Base-by-base conservation (phyloP, 495 filamentous ascomycete genomes). In the Neurospora africana region DNA sequence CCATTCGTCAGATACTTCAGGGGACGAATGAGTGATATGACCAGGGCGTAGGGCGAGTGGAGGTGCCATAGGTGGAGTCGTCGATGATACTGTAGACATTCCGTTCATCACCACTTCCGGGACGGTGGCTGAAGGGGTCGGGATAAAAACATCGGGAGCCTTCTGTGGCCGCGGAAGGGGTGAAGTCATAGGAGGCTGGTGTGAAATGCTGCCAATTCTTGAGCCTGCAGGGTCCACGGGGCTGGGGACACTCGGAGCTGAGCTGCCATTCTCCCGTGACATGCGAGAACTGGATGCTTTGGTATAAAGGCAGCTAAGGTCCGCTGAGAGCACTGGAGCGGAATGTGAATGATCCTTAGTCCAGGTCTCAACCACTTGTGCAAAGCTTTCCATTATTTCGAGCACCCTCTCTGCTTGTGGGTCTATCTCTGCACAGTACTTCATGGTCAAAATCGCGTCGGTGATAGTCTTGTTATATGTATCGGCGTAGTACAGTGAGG, bases 371-470 rank as follows among this genome's bases (percentile, higher is more conserved):
- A 90, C 86, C 13, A 88, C 89, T 33, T 81, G 80, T 11, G 86
- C 82, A 73, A 92, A 91, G 61, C 85, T 86, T 43, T 84, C 85
- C 53, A 92, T 81, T 69, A 92, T 91, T 40, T 89, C 88, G n/a
- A 83, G 82, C 44, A 90, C 86, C 40, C 89, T 86, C 33, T 83
- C 83, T 19, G 90, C 90, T 78, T 91, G 89, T 7, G 87, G 87
- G 75, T 93, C 90, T 58, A 81, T 84, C 13, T 88, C 83, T 36
- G 86, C 86, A 74, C 89, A 91, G 72, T 89, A 87, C 0, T 79
- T 80, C 69, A 92, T 85, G 68, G 91, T 89, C 5, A 77, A 81
- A 67, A 91, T 85, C 19, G 88, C 84, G 71, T 90, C 89, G 27
- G 77, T 78, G 73, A 92, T 85, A 21, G 86, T 87, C 41, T 81